These are phyloP conservation scores for Ophiostoma angusticollis DNA, from an alignment of 2,329 filamentous ascomycete genomes.

Conservation along the genomic window DNA sequence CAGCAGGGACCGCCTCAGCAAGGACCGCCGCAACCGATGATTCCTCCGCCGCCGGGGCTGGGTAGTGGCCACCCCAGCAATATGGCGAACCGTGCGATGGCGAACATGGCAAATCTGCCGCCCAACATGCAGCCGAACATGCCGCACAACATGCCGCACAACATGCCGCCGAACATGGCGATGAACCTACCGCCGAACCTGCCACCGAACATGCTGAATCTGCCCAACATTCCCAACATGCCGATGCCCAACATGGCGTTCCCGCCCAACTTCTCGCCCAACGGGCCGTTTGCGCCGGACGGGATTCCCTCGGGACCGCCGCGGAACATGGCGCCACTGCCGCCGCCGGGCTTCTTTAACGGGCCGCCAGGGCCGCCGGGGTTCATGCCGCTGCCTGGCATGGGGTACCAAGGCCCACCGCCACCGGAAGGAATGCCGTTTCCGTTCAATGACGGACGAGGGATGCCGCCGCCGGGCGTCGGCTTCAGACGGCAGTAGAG, in stretches of 20 bases:
- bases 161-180: slow-evolving; percentile 9
- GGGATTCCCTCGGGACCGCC: slow-evolving; percentile 33
- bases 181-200: neutral
- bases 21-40: slow-evolving; percentile 36
- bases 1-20: slow-evolving; percentile 14
- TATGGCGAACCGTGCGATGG: slow-evolving; percentile 32
- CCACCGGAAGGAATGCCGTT: slow-evolving; percentile 35
- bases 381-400: slow-evolving; percentile 41
- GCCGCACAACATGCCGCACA: slow-evolving; percentile 20
- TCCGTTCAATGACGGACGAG: slow-evolving; percentile 35
- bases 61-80: slow-evolving; percentile 22
- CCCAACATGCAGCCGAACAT: slow-evolving; percentile 23
- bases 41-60: slow-evolving; percentile 46
- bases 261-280: slow-evolving; percentile 46
- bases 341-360: slow-evolving; percentile 45
- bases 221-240: slow-evolving; percentile 10
- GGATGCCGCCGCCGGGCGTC: slow-evolving; percentile 17
- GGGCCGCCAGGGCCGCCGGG: slow-evolving; percentile 25
- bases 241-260: slow-evolving; percentile 29
- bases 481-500: slow-evolving; percentile 9
- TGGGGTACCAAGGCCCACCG: slow-evolving; percentile 42
- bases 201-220: slow-evolving; percentile 7
- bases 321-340: slow-evolving; percentile 39
- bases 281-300: slow-evolving; percentile 31
- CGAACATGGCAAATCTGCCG: slow-evolving; percentile 15